Evolutionary conservation across 2,329 filamentous ascomycete species (phyloP), one percentile per base, ranked within the genome.

Genomic region (Didymella glomerata): DNA sequence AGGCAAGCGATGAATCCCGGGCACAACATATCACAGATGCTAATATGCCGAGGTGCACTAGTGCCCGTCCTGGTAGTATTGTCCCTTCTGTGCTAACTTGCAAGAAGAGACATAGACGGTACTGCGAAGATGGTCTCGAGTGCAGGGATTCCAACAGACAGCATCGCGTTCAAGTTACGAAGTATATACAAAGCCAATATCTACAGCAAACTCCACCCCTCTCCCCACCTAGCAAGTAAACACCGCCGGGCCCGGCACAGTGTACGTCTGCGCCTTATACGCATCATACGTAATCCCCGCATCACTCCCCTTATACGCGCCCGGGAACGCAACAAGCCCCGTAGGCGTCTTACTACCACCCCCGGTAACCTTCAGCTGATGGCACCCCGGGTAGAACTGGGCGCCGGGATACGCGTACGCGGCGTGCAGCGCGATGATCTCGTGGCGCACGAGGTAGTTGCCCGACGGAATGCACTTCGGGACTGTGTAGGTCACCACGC

Each of bases 381-480:
- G 84, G 74, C 84, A 86, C 8, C 82, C 83, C 0, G 84, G 84
- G 66, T 86, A 86, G 71, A 85, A 82, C 66, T 86, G 84, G 1
- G 81, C 83, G 18, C 84, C 84, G 0, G 83, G 83, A 65, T 85
- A 84, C 5, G 70, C 44, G 55, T 73, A 80, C 1, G 76, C 72
- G 3, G 82, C 65, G 71, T 86, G 84, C 49, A 86, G 78, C 3
- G 84, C 84, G 60, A 86, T 82, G 67, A 84, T 81, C 71, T 86
- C 84, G 66, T 86, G 84, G 48, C 84, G 83, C 24, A 86, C 83
- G 54, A 86, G 81, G 72, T 86, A 86, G 78, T 83, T 83, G 1
- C 84, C 84, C 0, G 80, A 73, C 42, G 79, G 76, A 38, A 86
- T 77, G 73, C 82, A 85, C 14, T 76, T 75, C 4, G 84, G 84